Conservation (phyloP, 192 early-diverging fungal genomes). For the Coemansia sp. region DNA sequence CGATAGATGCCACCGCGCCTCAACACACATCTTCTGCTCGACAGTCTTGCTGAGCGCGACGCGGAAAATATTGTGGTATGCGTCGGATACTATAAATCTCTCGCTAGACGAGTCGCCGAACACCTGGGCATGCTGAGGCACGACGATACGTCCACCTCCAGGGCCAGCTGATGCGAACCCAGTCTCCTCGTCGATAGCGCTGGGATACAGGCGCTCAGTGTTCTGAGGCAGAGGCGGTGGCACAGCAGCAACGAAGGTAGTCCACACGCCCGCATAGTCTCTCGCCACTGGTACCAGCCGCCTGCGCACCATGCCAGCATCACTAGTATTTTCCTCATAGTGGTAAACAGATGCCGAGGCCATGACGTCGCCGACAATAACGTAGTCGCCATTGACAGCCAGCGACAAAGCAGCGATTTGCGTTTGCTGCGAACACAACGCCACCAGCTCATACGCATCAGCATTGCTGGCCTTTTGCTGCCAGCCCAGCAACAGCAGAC, state of each 20-base stretch:
- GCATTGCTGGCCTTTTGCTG: slow-evolving; percentile 16
- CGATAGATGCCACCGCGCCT: slow-evolving; percentile 78
- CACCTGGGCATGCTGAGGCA: not conserved
- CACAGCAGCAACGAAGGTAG: slow-evolving; percentile 33
- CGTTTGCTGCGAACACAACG: slow-evolving; percentile 52
- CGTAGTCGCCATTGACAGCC: slow-evolving; percentile 63
- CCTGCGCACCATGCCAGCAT: not conserved
- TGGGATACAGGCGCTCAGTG: slow-evolving; percentile 9
- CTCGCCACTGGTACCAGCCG: slow-evolving; percentile 36
- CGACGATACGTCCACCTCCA: not conserved
- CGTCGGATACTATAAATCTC: slow-evolving; percentile 37
- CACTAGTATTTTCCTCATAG: slow-evolving; percentile 14
- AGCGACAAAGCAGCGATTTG: slow-evolving; percentile 64
- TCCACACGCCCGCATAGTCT: slow-evolving; percentile 42
- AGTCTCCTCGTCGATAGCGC: slow-evolving; percentile 13
- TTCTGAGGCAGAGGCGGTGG: slow-evolving; percentile 26
- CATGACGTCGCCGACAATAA: slow-evolving; percentile 85
- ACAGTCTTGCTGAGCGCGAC: not conserved
- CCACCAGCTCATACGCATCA: slow-evolving; percentile 28
- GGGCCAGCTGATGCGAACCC: not conserved
- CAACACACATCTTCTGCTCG: slow-evolving; percentile 53
- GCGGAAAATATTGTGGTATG: slow-evolving; percentile 31
- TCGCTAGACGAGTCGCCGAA: slow-evolving; percentile 14
- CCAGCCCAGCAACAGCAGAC: slow-evolving; percentile 42
- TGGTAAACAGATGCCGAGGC: slow-evolving; percentile 68